Conservation (phyloP, 2,329 filamentous ascomycete species). For the Zasmidium citrigriseum region DNA sequence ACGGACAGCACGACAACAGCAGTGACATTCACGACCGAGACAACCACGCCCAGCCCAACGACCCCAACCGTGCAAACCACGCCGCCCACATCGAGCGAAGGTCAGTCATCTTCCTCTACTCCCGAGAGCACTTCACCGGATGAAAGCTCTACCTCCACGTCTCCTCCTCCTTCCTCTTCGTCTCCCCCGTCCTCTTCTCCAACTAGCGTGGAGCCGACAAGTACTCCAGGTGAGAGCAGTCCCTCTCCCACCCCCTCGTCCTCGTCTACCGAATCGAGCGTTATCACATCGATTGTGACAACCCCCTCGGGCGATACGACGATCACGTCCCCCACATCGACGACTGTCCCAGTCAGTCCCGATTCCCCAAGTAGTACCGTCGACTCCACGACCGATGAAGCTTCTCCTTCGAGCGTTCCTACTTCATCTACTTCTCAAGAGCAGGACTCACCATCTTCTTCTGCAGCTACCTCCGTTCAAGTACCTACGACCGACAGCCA, state of each 20-base stretch:
- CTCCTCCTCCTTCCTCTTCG: conserved; percentile 15
- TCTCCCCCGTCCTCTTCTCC: conserved; percentile 19
- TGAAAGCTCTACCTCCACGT: conserved; percentile 13
- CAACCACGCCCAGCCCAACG: conserved; percentile 4
- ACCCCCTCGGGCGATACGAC: conserved; percentile 9
- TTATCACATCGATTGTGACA: neutral
- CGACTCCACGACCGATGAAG: conserved; percentile 8
- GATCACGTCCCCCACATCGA: conserved; percentile 10
- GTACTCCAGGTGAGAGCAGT: conserved; percentile 9
- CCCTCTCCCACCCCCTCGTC: conserved; percentile 8
- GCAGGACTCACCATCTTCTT: conserved; percentile 21
- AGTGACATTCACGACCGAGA: conserved; percentile 6
- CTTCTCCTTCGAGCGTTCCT: conserved; percentile 5
- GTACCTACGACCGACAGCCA: conserved; percentile 29
- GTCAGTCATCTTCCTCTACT: conserved; percentile 21
- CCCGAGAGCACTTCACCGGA: conserved; percentile 5
- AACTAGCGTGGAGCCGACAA: conserved; percentile 4
- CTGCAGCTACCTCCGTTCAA: conserved; percentile 22
- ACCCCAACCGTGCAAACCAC: neutral
- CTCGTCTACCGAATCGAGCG: neutral
- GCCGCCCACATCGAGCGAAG: conserved; percentile 16
- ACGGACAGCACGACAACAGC: conserved; percentile 15
- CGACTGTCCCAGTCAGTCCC: conserved; percentile 17
- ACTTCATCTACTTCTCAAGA: conserved; percentile 17
- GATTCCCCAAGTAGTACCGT: conserved; percentile 9